Evolutionary conservation across 805 yeast genomes (phyloP).

Genomic region (Diddensiella santjacobensis): DNA sequence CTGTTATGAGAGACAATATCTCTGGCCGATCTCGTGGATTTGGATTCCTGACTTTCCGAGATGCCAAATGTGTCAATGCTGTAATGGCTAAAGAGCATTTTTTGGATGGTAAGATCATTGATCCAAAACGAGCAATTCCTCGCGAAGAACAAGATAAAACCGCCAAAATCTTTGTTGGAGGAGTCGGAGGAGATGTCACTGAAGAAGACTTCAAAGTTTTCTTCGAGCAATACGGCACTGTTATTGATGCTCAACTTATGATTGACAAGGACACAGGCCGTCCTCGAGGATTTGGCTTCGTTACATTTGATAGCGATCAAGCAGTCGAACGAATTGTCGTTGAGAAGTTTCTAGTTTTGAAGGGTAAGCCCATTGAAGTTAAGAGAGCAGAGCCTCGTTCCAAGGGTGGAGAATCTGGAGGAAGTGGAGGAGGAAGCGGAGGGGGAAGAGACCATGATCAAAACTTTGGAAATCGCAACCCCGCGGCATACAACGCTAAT

Average conservation of each 20-base stretch:
- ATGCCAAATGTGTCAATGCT: slow-evolving; percentile 76
- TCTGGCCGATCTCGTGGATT: slow-evolving; percentile 93
- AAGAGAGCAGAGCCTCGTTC: slow-evolving; percentile 43
- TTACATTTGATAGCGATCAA: slow-evolving; percentile 89
- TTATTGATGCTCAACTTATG: slow-evolving; percentile 95
- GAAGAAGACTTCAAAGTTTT: slow-evolving; percentile 85
- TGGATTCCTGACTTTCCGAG: slow-evolving; percentile 85
- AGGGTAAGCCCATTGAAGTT: slow-evolving; percentile 60
- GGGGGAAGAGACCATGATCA: slow-evolving; percentile 4
- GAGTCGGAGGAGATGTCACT: slow-evolving; percentile 89
- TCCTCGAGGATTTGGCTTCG: slow-evolving; percentile 95
- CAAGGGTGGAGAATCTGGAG: slow-evolving; percentile 20
- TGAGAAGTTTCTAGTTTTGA: slow-evolving; percentile 74
- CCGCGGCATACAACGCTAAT: slow-evolving; percentile 11
- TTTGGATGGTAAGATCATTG: slow-evolving; percentile 92
- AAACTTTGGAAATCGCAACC: slow-evolving; percentile 1
- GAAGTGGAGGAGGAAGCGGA: slow-evolving; percentile 11
- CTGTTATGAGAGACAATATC: slow-evolving; percentile 85
- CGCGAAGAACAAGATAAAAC: slow-evolving; percentile 96
- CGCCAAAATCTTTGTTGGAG: slow-evolving; percentile 96
- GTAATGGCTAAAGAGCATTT: slow-evolving; percentile 84
- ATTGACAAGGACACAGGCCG: slow-evolving; percentile 95
- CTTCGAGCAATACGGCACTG: slow-evolving; percentile 82
- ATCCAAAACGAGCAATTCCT: slow-evolving; percentile 96
- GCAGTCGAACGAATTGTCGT: slow-evolving; percentile 88